Evolutionary conservation across 176 grass and related monocot genomes (phyloP).

Genomic region (Secale cereale): DNA sequence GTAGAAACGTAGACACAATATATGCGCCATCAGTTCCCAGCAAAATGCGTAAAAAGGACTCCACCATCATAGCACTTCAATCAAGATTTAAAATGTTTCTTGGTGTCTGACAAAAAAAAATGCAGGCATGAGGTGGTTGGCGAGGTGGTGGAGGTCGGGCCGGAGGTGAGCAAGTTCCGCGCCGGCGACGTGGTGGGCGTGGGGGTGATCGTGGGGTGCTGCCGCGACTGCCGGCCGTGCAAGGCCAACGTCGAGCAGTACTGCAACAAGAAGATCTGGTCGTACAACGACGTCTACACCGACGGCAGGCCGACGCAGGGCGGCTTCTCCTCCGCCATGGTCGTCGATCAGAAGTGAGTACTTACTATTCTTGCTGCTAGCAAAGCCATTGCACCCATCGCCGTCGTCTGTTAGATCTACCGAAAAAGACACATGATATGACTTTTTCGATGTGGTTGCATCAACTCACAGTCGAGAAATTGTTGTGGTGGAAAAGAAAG

Average conservation of each 20-base stretch:
- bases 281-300: constrained; percentile 92
- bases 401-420: background rate
- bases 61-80: background rate
- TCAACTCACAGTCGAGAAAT: background rate
- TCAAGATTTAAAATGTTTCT: background rate
- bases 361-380: background rate
- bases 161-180: constrained; percentile 44
- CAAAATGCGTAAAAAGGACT: background rate
- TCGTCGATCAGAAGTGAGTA: constrained; percentile 94
- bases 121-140: constrained; percentile 92
- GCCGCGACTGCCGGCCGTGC: constrained; percentile 75
- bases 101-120: background rate
- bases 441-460: background rate
- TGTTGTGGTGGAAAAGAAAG: background rate
- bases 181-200: constrained; percentile 67
- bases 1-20: background rate
- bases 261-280: constrained; percentile 93
- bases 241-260: constrained; percentile 89
- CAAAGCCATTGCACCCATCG: background rate
- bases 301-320: constrained; percentile 85
- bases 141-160: constrained; percentile 80
- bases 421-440: background rate
- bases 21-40: background rate
- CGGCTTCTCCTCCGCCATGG: constrained; percentile 81
- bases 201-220: constrained; percentile 76